phyloP scores from a whole-genome alignment of 2,329 filamentous ascomycete genomes.

The Cylindrodendrum hubeiense region DNA sequence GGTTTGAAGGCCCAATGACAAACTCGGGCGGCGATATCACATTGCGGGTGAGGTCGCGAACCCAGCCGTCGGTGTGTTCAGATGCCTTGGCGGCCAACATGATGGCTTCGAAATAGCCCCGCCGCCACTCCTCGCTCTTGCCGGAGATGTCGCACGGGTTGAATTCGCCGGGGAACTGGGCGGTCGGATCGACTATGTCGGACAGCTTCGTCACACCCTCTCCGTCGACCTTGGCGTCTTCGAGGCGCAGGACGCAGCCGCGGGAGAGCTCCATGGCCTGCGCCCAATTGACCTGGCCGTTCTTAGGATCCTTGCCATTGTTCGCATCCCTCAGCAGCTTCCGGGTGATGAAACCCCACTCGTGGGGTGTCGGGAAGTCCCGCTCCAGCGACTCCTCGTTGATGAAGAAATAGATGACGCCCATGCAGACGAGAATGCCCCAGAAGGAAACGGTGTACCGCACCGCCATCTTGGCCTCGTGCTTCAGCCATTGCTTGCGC shows the following conservation, averaged over 20 bases:
- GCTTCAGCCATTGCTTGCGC: constrained; percentile 75
- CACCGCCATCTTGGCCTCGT: constrained; percentile 76
- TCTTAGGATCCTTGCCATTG: constrained; percentile 67
- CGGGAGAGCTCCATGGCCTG: constrained; percentile 71
- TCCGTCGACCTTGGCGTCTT: constrained; percentile 78
- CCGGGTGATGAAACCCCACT: constrained; percentile 82
- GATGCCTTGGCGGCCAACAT: constrained; percentile 82
- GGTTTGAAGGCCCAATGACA: constrained; percentile 87
- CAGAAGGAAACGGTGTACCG: constrained; percentile 77
- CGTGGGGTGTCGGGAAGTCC: constrained; percentile 82
- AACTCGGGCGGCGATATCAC: constrained; percentile 79
- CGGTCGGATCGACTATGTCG: constrained; percentile 71
- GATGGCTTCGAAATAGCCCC: constrained; percentile 86
- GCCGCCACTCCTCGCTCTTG: constrained; percentile 86
- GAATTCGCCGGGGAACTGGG: constrained; percentile 76
- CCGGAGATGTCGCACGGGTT: constrained; percentile 76
- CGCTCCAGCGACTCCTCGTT: constrained; percentile 82
- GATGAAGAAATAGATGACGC: constrained; percentile 73
- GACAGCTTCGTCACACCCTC: constrained; percentile 69
- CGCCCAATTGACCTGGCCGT: constrained; percentile 74
- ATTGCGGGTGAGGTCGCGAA: constrained; percentile 75
- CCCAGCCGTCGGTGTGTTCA: constrained; percentile 85
- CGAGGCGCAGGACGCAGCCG: constrained; percentile 73
- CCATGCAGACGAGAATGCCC: constrained; percentile 70
- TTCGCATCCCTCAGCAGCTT: constrained; percentile 75